These are phyloP conservation scores for Iodosphaeria phyllophila DNA, from an alignment of 2,329 filamentous ascomycete species.

Conservation along the genomic window DNA sequence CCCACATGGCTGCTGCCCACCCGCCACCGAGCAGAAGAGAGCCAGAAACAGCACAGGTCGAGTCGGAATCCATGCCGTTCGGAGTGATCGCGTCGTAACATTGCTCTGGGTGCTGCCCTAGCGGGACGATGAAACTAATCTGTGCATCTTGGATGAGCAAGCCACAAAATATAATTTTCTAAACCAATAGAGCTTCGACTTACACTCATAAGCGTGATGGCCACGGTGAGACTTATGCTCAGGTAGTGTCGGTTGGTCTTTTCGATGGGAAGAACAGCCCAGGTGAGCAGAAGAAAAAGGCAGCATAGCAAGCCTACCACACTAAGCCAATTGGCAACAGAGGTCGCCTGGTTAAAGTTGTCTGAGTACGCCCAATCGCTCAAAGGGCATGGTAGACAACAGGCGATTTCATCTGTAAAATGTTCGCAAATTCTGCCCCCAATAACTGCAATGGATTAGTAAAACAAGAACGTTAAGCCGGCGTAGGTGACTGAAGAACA, in stretches of 20 bases:
- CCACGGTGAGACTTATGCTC: constrained; percentile 67
- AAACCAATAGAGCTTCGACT: no score
- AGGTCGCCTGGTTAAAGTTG: constrained; percentile 38
- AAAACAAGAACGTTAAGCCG: constrained; percentile 1
- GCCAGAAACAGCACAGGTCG: constrained; percentile 75
- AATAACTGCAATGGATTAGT: constrained; percentile 21
- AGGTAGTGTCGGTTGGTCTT: constrained; percentile 88
- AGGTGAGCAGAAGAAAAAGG: constrained; percentile 62
- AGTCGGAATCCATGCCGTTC: constrained; percentile 69
- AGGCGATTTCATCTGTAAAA: constrained; percentile 32
- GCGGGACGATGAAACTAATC: constrained; percentile 80
- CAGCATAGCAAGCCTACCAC: constrained; percentile 55
- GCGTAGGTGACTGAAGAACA: constrained; percentile 7
- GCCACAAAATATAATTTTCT: no score
- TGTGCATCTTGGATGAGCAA: constrained; percentile 17
- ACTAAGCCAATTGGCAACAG: constrained; percentile 66
- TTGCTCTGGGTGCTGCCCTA: constrained; percentile 59
- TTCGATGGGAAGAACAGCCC: constrained; percentile 62
- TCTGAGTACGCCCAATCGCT: constrained; percentile 56
- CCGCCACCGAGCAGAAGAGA: constrained; percentile 74
- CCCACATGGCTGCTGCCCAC: constrained; percentile 72
- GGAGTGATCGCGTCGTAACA: constrained; percentile 86
- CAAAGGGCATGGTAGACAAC: constrained; percentile 81
- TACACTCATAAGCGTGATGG: constrained; percentile 63
- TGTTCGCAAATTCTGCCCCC: constrained; percentile 35